These are phyloP conservation scores for Xerocomus potaroensis DNA, from an alignment of 768 basidiomycete species.

Conservation along the genomic window DNA sequence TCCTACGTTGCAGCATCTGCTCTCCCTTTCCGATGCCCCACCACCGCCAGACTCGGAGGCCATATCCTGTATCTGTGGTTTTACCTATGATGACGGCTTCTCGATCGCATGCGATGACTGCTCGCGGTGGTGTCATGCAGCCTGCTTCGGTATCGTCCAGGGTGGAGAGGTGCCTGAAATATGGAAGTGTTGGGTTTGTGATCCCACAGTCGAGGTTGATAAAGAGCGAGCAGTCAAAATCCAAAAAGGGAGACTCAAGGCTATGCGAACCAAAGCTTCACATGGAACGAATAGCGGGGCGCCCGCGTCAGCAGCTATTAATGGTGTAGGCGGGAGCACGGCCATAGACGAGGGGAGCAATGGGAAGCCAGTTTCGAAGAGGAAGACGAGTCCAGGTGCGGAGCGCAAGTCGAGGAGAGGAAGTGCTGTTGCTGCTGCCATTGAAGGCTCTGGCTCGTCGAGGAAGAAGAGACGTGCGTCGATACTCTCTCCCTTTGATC, in stretches of 20 bases:
- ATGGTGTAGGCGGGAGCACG: conserved; percentile 10
- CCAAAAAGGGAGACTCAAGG: conserved; percentile 39
- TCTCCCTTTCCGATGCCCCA: conserved; percentile 12
- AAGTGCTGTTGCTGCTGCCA: conserved; percentile 33
- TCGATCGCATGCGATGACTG: conserved; percentile 84
- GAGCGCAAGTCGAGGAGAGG: conserved; percentile 37
- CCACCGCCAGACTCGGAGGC: conserved; percentile 39
- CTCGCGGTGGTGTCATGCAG: conserved; percentile 78
- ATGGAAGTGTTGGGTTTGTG: conserved; percentile 73
- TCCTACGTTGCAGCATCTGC: conserved; percentile 20
- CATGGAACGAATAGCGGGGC: conserved; percentile 22
- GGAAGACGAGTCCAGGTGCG: conserved; percentile 36
- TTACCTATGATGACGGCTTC: conserved; percentile 74
- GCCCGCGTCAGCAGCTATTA: conserved; percentile 16
- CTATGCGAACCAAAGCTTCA: conserved; percentile 26
- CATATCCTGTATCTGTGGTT: conserved; percentile 73
- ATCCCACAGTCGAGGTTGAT: conserved; percentile 43
- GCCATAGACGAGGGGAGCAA: conserved; percentile 15
- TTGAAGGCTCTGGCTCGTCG: conserved; percentile 30
- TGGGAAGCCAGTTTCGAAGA: conserved; percentile 24
- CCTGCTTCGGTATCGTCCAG: conserved; percentile 64
- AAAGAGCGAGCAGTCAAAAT: conserved; percentile 43
- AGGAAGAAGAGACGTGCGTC: conserved; percentile 39
- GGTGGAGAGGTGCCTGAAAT: conserved; percentile 61
- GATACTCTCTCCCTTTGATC: conserved; percentile 26